These are phyloP conservation scores for Neurospora sp. DNA, from an alignment of 2,329 filamentous ascomycete genomes.

Conservation along the genomic window DNA sequence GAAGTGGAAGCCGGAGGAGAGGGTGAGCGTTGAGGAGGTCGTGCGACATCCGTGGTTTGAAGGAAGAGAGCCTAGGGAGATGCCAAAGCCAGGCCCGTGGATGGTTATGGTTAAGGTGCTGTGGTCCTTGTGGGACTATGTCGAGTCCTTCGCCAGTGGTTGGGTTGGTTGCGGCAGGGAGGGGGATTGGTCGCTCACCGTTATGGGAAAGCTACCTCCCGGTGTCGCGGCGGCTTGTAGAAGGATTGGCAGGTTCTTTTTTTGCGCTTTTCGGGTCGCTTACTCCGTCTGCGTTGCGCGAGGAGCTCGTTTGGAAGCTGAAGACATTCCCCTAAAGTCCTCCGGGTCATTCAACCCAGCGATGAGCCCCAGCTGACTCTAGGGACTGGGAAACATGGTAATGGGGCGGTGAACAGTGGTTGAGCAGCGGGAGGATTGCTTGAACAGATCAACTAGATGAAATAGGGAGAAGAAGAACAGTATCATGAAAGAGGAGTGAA, in stretches of 20 bases:
- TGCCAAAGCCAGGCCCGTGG: not conserved
- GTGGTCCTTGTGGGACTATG: not conserved
- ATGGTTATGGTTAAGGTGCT: not conserved
- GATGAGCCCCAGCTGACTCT: not conserved
- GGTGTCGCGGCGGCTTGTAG: not conserved
- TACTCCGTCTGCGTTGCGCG: not conserved
- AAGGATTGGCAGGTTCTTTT: not conserved
- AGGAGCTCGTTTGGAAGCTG: not conserved
- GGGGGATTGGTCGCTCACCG: not conserved
- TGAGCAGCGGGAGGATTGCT: no score
- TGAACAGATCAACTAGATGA: no score
- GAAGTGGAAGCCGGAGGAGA: slow-evolving; percentile 2
- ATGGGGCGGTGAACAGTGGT: no score
- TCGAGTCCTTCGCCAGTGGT: not conserved
- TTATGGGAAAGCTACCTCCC: not conserved
- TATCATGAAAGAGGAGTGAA: no score
- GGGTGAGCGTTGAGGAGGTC: not conserved
- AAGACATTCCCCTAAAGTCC: not conserved
- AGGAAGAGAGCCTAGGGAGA: not conserved
- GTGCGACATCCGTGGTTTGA: slow-evolving; percentile 8
- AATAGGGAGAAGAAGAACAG: no score
- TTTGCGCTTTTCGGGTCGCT: not conserved
- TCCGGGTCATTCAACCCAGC: not conserved
- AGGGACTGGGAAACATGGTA: not conserved
- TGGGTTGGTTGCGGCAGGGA: rapidly evolving